Evolutionary conservation across 345 rosid genomes (phyloP).

Genomic region (sweet orange (Citrus sinensis)): DNA sequence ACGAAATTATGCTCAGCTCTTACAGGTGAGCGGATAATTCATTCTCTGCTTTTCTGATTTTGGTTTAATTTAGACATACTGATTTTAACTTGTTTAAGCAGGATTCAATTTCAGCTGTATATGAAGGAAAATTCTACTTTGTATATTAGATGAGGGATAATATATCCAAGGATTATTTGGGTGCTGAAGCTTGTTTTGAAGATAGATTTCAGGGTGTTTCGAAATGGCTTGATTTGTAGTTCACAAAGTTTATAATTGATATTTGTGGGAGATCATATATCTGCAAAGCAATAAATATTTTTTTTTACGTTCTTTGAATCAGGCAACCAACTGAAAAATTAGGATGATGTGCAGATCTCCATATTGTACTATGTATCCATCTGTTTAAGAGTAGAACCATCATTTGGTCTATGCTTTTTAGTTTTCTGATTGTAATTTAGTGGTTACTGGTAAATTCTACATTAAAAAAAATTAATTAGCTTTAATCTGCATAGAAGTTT

Average conservation of each 20-base stretch:
- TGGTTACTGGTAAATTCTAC: background rate
- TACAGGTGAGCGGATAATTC: constrained; percentile 45
- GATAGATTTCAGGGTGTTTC: background rate
- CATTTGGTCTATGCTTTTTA: background rate
- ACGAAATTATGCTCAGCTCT: constrained; percentile 63
- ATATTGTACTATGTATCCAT: background rate
- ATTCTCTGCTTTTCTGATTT: background rate
- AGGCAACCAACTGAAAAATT: background rate
- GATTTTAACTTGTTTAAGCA: background rate
- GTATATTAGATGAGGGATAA: background rate
- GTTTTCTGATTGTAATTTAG: background rate
- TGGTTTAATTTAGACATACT: background rate
- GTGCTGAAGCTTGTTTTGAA: background rate
- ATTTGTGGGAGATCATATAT: background rate
- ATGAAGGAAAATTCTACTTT: background rate
- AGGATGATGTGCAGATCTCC: background rate
- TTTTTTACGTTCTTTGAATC: too few species aligned
- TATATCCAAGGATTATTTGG: background rate
- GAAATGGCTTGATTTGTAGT: background rate
- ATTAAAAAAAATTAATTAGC: background rate
- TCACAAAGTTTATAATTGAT: background rate
- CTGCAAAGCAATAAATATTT: background rate
- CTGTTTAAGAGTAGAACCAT: background rate
- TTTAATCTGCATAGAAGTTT: background rate
- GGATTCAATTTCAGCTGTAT: background rate